These are phyloP conservation scores for Fusarium mexicanum DNA, from an alignment of 2,329 filamentous ascomycete genomes.

Conservation along the genomic window DNA sequence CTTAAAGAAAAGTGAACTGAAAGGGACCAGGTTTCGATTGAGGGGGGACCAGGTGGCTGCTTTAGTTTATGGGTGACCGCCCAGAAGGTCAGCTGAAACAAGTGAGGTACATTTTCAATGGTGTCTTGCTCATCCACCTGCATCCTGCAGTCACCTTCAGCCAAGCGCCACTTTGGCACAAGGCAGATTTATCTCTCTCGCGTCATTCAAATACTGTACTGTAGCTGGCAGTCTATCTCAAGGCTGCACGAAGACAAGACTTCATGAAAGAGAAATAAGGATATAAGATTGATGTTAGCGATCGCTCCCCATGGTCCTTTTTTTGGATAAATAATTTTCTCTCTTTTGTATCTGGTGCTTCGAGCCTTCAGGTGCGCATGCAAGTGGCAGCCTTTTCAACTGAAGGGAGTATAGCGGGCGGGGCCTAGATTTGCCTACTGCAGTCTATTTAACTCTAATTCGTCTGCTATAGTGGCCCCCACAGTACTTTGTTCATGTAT, in stretches of 20 bases:
- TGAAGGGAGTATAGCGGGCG: neutral
- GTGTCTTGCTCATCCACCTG: neutral
- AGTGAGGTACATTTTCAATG: neutral
- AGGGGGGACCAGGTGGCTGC: neutral
- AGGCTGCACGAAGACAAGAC: fast-evolving
- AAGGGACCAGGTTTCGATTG: neutral
- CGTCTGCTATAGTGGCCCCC: neutral
- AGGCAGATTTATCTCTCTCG: neutral
- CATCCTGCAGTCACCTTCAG: neutral
- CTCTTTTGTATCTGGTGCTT: neutral
- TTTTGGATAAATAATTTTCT: neutral
- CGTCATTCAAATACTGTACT: fast-evolving
- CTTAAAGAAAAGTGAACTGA: neutral
- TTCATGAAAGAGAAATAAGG: fast-evolving
- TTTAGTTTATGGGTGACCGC: neutral
- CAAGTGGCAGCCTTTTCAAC: neutral
- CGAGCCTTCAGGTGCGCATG: neutral
- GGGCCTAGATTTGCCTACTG: neutral
- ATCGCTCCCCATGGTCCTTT: fast-evolving
- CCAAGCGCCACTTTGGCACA: neutral
- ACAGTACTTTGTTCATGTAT: neutral
- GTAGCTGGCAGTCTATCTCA: too few relatives aligned
- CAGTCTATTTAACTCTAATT: neutral
- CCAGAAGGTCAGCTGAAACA: neutral
- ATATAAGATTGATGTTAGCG: fast-evolving